phyloP scores from a whole-genome alignment of 495 filamentous ascomycete species.

The Talaromyces liani region DNA sequence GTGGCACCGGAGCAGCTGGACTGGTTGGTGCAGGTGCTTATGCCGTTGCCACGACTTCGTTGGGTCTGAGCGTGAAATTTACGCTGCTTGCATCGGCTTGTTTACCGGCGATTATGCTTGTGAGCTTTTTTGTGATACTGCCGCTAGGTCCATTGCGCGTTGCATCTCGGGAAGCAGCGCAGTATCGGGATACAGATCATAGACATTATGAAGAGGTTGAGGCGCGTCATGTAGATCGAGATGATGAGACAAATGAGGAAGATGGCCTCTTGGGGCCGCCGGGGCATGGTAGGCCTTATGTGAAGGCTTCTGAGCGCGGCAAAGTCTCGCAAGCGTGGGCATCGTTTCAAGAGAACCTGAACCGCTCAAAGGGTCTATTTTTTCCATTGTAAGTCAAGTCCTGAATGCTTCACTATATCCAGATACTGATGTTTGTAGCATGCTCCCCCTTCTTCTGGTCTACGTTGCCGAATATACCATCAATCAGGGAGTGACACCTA shows the following conservation, averaged over 20 bases:
- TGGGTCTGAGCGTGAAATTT: conserved; percentile 60
- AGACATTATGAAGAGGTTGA: conserved; percentile 36
- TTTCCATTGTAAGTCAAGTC: conserved; percentile 54
- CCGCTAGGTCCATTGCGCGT: conserved; percentile 52
- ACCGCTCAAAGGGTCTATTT: conserved; percentile 47
- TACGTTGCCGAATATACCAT: conserved; percentile 96
- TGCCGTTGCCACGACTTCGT: conserved; percentile 69
- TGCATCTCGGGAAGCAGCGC: conserved; percentile 8
- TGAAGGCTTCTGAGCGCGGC: conserved; percentile 15
- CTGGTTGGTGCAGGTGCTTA: conserved; percentile 83
- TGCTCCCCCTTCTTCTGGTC: conserved; percentile 85
- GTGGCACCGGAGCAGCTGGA: conserved; percentile 86
- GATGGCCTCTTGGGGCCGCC: conserved; percentile 31
- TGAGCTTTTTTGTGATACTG: conserved; percentile 76
- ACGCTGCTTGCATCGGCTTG: conserved; percentile 70
- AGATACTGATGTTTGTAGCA: conserved; percentile 44
- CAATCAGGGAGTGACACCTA: conserved; percentile 87
- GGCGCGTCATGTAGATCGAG: conserved; percentile 29
- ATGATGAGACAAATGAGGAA: conserved; percentile 19
- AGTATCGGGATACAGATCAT: conserved; percentile 16
- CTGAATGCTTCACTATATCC: conserved; percentile 2
- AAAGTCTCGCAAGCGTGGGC: conserved; percentile 16
- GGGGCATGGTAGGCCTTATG: conserved; percentile 13
- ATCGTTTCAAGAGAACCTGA: conserved; percentile 41
- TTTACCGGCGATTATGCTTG: conserved; percentile 73